These are phyloP conservation scores for California macrophylla DNA, from an alignment of 441 rosid species.

Conservation along the genomic window DNA sequence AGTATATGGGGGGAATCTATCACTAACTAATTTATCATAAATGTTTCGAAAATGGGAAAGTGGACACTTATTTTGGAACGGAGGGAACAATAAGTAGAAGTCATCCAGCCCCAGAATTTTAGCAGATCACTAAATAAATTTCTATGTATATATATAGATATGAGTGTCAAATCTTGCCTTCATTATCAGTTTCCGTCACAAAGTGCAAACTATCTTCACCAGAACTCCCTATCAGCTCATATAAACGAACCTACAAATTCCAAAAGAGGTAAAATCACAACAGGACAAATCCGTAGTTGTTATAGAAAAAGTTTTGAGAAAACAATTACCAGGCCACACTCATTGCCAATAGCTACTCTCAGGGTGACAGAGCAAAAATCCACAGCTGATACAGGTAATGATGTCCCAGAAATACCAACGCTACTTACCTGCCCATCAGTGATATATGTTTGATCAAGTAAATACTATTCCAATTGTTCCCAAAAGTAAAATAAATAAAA, in stretches of 20 bases:
- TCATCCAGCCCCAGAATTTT: neutral
- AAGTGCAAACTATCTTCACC: constrained; percentile 42
- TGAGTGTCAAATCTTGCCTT: constrained; percentile 36
- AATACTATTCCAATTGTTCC: neutral
- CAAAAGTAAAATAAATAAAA: neutral
- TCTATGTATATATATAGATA: neutral
- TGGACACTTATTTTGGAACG: no score
- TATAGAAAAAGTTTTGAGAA: neutral
- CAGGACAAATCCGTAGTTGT: neutral
- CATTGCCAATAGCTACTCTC: constrained; percentile 61
- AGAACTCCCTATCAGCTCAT: constrained; percentile 36
- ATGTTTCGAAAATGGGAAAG: no score
- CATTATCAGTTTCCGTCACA: constrained; percentile 46
- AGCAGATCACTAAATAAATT: neutral
- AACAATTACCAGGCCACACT: constrained; percentile 73
- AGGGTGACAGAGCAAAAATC: constrained; percentile 52
- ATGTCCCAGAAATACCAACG: constrained; percentile 27
- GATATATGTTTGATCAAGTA: constrained; percentile 19
- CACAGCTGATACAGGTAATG: constrained; percentile 51
- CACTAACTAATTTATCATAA: no score
- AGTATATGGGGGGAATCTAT: no score
- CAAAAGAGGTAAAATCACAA: constrained; percentile 24
- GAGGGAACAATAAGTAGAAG: neutral
- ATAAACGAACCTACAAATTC: constrained; percentile 47
- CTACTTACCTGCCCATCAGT: constrained; percentile 41